These are phyloP conservation scores for Septoria linicola DNA, from an alignment of 2,329 filamentous ascomycete genomes.

Conservation along the genomic window DNA sequence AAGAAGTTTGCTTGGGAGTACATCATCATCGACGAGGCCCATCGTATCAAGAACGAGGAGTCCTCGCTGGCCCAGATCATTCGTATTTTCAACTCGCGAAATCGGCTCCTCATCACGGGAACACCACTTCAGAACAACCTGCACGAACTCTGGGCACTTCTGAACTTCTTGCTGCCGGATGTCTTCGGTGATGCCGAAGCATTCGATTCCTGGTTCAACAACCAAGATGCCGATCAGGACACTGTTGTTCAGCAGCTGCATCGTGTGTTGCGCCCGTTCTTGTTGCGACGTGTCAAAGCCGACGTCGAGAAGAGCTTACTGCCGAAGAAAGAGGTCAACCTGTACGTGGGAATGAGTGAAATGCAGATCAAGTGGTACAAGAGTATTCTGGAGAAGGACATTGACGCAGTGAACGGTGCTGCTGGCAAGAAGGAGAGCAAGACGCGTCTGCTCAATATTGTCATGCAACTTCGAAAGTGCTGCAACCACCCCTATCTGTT, in stretches of 20 bases:
- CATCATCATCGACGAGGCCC: conserved; percentile 97
- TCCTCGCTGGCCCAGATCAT: conserved; percentile 96
- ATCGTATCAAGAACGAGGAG: conserved; percentile 99
- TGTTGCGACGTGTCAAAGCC: conserved; percentile 92
- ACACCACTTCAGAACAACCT: conserved; percentile 97
- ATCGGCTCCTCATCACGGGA: conserved; percentile 91
- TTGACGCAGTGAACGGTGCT: conserved; percentile 95
- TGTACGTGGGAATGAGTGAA: conserved; percentile 97
- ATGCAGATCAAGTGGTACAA: conserved; percentile 99
- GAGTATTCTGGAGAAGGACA: conserved; percentile 98
- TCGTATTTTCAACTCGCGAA: conserved; percentile 91
- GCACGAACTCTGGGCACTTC: conserved; percentile 93
- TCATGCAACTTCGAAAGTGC: conserved; percentile 98
- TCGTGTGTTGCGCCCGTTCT: conserved; percentile 85
- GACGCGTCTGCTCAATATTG: conserved; percentile 93
- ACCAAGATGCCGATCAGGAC: conserved; percentile 86
- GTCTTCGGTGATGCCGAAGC: conserved; percentile 96
- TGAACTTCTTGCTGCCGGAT: conserved; percentile 97
- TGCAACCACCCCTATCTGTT: conserved; percentile 99
- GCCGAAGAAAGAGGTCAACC: conserved; percentile 94
- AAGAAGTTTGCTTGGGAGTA: conserved; percentile 99
- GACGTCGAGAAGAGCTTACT: conserved; percentile 97
- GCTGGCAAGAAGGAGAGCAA: conserved; percentile 97
- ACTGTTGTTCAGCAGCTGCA: conserved; percentile 95
- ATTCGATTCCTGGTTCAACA: conserved; percentile 97